phyloP scores from a whole-genome alignment of 768 basidiomycete species.

The Rhodotorula toruloides region DNA sequence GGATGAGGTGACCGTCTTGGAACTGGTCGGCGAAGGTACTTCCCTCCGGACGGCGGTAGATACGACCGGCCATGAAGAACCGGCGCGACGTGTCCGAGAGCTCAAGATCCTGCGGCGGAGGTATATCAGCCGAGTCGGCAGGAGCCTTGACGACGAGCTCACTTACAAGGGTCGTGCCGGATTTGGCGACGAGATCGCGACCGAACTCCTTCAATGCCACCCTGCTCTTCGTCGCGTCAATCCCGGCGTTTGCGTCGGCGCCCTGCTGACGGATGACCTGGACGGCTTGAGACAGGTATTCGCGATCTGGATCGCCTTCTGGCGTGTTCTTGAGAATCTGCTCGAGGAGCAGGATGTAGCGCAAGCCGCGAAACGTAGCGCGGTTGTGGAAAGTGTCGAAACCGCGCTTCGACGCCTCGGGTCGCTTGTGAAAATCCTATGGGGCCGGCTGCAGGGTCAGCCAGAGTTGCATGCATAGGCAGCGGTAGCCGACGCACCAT shows the following conservation, averaged over 20 bases:
- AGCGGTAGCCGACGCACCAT: constrained; percentile 61
- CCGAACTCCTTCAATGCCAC: constrained; percentile 85
- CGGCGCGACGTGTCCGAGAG: constrained; percentile 74
- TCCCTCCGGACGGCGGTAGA: constrained; percentile 74
- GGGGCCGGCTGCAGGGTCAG: constrained; percentile 44
- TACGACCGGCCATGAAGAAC: constrained; percentile 73
- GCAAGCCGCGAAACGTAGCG: constrained; percentile 80
- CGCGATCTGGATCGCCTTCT: constrained; percentile 50
- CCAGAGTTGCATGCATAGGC: constrained; percentile 58
- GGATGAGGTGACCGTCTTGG: constrained; percentile 79
- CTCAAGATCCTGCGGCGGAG: constrained; percentile 67
- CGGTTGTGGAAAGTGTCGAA: constrained; percentile 91
- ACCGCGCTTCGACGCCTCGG: constrained; percentile 56
- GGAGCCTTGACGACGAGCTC: background rate
- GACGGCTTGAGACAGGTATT: constrained; percentile 75
- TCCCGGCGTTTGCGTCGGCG: constrained; percentile 58
- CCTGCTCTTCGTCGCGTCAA: constrained; percentile 75
- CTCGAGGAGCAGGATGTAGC: constrained; percentile 80
- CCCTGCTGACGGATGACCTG: constrained; percentile 68
- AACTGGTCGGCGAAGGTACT: constrained; percentile 73
- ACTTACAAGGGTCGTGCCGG: constrained; percentile 63
- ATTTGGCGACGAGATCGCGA: constrained; percentile 70
- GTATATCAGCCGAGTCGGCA: background rate
- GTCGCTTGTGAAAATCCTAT: constrained; percentile 28
- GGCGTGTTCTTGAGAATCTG: constrained; percentile 71